Evolutionary conservation across 805 yeast genomes (phyloP).

Genomic region (Naumovozyma baii): DNA sequence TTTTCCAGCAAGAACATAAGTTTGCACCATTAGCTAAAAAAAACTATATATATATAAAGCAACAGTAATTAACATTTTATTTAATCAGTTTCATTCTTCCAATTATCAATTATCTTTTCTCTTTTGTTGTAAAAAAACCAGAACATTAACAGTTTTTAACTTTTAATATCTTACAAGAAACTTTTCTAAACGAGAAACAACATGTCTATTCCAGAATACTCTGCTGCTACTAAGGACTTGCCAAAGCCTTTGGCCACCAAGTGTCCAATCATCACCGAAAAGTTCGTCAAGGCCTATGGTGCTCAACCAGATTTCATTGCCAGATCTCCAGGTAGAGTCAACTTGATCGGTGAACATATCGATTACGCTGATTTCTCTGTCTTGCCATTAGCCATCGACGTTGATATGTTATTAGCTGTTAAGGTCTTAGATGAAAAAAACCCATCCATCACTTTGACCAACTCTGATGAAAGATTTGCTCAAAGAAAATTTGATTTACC

Average conservation of each 20-base stretch:
- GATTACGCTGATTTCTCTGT: slow-evolving; percentile 61
- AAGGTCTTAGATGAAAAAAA: slow-evolving; percentile 19
- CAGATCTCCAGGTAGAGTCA: slow-evolving; percentile 70
- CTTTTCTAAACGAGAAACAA: not conserved
- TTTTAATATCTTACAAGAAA: not conserved
- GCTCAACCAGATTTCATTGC: slow-evolving; percentile 36
- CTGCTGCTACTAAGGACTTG: slow-evolving; percentile 4
- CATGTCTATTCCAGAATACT: slow-evolving; percentile 13
- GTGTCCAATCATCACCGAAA: slow-evolving; percentile 7
- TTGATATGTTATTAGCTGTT: slow-evolving; percentile 51
- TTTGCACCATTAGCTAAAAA: too few relatives aligned
- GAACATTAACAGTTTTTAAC: not conserved
- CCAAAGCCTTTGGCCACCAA: slow-evolving; percentile 7
- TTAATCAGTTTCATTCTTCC: not conserved
- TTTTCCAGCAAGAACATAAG: not conserved
- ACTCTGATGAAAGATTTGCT: slow-evolving; percentile 31
- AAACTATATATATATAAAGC: not conserved
- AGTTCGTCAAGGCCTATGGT: slow-evolving; percentile 25
- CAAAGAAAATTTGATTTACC: slow-evolving; percentile 33
- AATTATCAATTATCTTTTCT: not conserved
- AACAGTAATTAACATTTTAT: not conserved
- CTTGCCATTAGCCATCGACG: slow-evolving; percentile 64
- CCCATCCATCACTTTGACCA: slow-evolving; percentile 28
- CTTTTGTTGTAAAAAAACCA: not conserved
- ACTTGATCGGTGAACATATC: slow-evolving; percentile 65